Evolutionary conservation across 768 basidiomycete genomes (phyloP).

Genomic region (Pleurotus ostreatus): DNA sequence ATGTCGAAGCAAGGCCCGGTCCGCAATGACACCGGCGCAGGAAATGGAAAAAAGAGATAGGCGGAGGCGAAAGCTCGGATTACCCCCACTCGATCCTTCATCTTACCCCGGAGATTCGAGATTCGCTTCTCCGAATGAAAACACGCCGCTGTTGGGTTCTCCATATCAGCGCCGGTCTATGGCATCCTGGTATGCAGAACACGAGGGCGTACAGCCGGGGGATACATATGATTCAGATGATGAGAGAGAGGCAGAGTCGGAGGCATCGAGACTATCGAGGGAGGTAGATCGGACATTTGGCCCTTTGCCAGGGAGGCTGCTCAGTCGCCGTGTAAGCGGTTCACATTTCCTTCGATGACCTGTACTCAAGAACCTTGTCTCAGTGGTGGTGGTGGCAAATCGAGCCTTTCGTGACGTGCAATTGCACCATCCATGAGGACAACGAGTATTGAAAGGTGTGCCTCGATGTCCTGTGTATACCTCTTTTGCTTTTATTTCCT

Average conservation of each 20-base stretch:
- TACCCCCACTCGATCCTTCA: constrained; percentile 5
- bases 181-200: constrained; percentile 16
- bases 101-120: not conserved
- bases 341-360: not conserved
- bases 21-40: constrained; percentile 13
- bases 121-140: constrained; percentile 26
- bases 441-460: constrained; percentile 23
- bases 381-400: constrained; percentile 89
- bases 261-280: constrained; percentile 31
- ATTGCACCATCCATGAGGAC: constrained; percentile 58
- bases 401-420: constrained; percentile 61
- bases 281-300: constrained; percentile 60
- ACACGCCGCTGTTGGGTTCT: constrained; percentile 28
- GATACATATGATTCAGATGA: constrained; percentile 14
- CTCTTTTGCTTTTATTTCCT: too few relatives aligned
- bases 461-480: too few relatives aligned
- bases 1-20: constrained; percentile 11
- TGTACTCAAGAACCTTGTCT: not conserved
- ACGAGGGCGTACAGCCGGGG: constrained; percentile 2
- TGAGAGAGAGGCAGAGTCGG: constrained; percentile 22
- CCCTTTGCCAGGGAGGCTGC: constrained; percentile 59
- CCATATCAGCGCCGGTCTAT: constrained; percentile 12
- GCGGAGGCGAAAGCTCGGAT: constrained; percentile 7
- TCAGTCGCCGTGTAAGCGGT: constrained; percentile 64
- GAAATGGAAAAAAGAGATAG: constrained; percentile 16